phyloP scores from a whole-genome alignment of 495 filamentous ascomycete genomes.

The Podospora sp. region DNA sequence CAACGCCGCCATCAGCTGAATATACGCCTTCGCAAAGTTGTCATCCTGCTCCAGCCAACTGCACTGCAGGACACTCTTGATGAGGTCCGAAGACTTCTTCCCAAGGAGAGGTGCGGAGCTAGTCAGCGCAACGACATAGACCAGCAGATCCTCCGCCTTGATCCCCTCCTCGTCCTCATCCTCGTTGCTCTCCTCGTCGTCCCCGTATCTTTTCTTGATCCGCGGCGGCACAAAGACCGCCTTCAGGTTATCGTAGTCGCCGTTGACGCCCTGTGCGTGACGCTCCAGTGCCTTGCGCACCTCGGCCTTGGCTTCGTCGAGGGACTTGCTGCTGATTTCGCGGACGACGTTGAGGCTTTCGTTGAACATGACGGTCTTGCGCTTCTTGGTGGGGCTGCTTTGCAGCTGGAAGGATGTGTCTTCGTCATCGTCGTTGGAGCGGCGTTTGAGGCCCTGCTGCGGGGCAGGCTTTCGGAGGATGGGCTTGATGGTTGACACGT shows the following conservation, averaged over 20 bases:
- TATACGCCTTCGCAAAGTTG: constrained; percentile 75
- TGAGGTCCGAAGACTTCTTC: constrained; percentile 71
- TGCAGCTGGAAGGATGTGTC: constrained; percentile 42
- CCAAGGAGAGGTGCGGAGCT: constrained; percentile 69
- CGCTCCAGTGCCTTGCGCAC: constrained; percentile 72
- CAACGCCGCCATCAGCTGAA: constrained; percentile 77
- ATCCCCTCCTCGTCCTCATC: constrained; percentile 6
- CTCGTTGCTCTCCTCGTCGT: constrained; percentile 37
- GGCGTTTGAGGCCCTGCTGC: constrained; percentile 38
- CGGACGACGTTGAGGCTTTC: constrained; percentile 67
- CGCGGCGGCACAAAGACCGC: constrained; percentile 58
- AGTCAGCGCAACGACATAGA: constrained; percentile 79
- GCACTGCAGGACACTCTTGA: constrained; percentile 70
- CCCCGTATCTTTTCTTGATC: constrained; percentile 37
- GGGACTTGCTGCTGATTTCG: constrained; percentile 48
- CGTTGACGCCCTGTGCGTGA: constrained; percentile 66
- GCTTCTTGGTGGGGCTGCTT: constrained; percentile 60
- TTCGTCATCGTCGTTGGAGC: constrained; percentile 46
- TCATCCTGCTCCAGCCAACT: constrained; percentile 86
- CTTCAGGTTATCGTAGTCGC: constrained; percentile 73
- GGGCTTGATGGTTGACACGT: constrained; percentile 44
- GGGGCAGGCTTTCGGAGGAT: constrained; percentile 47
- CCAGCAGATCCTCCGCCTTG: constrained; percentile 58
- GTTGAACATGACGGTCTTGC: constrained; percentile 70
- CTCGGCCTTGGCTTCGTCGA: constrained; percentile 67